These are phyloP conservation scores for Cochlearia excelsa DNA, from an alignment of 345 rosid genomes.

Conservation along the genomic window DNA sequence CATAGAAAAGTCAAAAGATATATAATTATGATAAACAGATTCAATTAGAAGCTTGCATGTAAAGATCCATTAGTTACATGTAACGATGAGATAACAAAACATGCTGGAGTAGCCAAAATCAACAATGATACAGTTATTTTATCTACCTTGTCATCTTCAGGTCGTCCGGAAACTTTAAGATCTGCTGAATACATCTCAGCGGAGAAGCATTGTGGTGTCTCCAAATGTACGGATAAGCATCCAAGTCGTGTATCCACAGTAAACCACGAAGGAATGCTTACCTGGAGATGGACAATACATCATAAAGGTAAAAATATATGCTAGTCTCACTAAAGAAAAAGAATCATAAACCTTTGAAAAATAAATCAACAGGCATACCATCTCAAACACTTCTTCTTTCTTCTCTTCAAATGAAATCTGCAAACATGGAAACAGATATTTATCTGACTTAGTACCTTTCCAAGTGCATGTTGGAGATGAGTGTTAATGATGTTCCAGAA, in stretches of 20 bases:
- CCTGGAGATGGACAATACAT: slow-evolving; percentile 43
- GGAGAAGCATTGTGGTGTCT: slow-evolving; percentile 96
- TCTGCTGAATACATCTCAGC: slow-evolving; percentile 99
- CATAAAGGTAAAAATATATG: slow-evolving; percentile 14
- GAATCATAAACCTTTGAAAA: slow-evolving; percentile 2
- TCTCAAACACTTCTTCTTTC: slow-evolving; percentile 90
- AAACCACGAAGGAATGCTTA: slow-evolving; percentile 98
- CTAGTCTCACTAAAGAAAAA: slow-evolving; percentile 5
- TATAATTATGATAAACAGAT: slow-evolving; percentile 12
- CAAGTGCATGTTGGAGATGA: slow-evolving; percentile 13
- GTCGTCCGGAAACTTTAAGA: slow-evolving; percentile 81
- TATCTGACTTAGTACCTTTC: slow-evolving; percentile 10
- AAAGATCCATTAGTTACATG: slow-evolving; percentile 1
- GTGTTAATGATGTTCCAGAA: slow-evolving; percentile 1
- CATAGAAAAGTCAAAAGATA: slow-evolving; percentile 6
- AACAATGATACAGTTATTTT: slow-evolving; percentile 13
- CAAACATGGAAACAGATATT: slow-evolving; percentile 20
- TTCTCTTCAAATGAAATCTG: slow-evolving; percentile 91
- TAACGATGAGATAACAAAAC: neutral
- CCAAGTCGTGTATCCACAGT: slow-evolving; percentile 93
- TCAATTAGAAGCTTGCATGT: slow-evolving; percentile 2
- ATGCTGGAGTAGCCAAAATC: slow-evolving; percentile 2
- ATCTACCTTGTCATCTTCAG: slow-evolving; percentile 96
- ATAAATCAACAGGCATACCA: slow-evolving; percentile 47
- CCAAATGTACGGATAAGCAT: slow-evolving; percentile 91